These are phyloP conservation scores for Paramecium biaurelia DNA, from an alignment of 73 alveolate species.

Conservation along the genomic window DNA sequence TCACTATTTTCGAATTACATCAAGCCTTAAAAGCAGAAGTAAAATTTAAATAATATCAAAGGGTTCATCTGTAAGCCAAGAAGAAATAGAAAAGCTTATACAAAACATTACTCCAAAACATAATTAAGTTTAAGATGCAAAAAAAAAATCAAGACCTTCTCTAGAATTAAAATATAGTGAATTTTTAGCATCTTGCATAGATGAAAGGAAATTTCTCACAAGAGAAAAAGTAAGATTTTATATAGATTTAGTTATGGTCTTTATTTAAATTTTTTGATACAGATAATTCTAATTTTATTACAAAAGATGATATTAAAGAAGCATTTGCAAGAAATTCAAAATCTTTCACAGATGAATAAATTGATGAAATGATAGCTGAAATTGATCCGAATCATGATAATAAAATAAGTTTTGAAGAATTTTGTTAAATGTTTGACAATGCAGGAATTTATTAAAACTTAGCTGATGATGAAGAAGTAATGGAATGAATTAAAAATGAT, in stretches of 20 bases:
- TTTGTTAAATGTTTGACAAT: background rate
- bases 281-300: slow-evolving; percentile 54
- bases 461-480: background rate
- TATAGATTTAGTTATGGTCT: slow-evolving; percentile 42
- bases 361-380: slow-evolving; percentile 64
- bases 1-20: slow-evolving; percentile 81
- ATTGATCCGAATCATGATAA: slow-evolving; percentile 67
- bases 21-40: slow-evolving; percentile 70
- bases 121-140: background rate
- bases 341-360: slow-evolving; percentile 35
- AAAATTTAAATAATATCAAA: background rate
- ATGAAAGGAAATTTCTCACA: slow-evolving; percentile 66
- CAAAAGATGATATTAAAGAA: slow-evolving; percentile 66
- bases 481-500: background rate
- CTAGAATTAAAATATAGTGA: slow-evolving; percentile 70
- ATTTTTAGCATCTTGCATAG: slow-evolving; percentile 77
- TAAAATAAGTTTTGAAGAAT: slow-evolving; percentile 15
- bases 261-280: slow-evolving; percentile 71
- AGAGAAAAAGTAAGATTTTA: slow-evolving; percentile 62
- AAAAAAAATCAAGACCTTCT: slow-evolving; percentile 25
- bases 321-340: slow-evolving; percentile 57
- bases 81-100: slow-evolving; percentile 73
- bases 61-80: slow-evolving; percentile 67
- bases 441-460: background rate
- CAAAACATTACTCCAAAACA: background rate